phyloP scores from a whole-genome alignment of 192 early-diverging fungal species.

The Coemansia sp. region DNA sequence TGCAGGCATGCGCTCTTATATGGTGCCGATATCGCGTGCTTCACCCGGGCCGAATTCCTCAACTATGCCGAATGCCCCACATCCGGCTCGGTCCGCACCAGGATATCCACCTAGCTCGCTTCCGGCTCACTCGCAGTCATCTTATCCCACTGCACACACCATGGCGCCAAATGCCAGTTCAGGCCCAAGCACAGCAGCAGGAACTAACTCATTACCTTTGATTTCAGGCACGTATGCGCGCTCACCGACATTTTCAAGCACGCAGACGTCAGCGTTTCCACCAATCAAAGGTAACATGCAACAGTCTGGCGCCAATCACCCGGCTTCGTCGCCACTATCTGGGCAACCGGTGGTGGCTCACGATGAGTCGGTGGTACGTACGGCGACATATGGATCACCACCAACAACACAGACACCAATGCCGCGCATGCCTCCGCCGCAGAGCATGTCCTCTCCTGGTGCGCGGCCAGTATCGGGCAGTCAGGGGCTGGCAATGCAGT shows the following conservation, averaged over 20 bases:
- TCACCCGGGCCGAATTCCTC: slow-evolving; percentile 22
- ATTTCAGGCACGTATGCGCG: slow-evolving; percentile 37
- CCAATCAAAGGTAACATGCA: slow-evolving; percentile 26
- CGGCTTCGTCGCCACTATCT: slow-evolving; percentile 34
- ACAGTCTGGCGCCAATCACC: slow-evolving; percentile 20
- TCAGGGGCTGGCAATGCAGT: slow-evolving; percentile 26
- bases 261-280: slow-evolving; percentile 19
- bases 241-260: slow-evolving; percentile 39
- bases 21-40: slow-evolving; percentile 35
- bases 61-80: slow-evolving; percentile 26
- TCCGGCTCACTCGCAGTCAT: slow-evolving; percentile 39
- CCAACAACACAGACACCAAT: slow-evolving; percentile 24
- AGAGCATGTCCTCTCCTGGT: slow-evolving; percentile 34
- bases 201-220: slow-evolving; percentile 21
- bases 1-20: slow-evolving; percentile 29
- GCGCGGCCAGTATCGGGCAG: slow-evolving; percentile 19
- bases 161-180: slow-evolving; percentile 20
- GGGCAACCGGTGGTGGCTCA: slow-evolving; percentile 15
- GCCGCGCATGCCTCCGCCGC: slow-evolving; percentile 24
- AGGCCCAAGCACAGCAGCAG: not conserved
- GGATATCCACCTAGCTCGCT: slow-evolving; percentile 29
- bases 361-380: slow-evolving; percentile 12
- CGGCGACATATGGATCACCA: slow-evolving; percentile 16
- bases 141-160: slow-evolving; percentile 11
- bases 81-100: slow-evolving; percentile 27